phyloP scores from a whole-genome alignment of 148 eudicot species.

The Selenicereus undatus region DNA sequence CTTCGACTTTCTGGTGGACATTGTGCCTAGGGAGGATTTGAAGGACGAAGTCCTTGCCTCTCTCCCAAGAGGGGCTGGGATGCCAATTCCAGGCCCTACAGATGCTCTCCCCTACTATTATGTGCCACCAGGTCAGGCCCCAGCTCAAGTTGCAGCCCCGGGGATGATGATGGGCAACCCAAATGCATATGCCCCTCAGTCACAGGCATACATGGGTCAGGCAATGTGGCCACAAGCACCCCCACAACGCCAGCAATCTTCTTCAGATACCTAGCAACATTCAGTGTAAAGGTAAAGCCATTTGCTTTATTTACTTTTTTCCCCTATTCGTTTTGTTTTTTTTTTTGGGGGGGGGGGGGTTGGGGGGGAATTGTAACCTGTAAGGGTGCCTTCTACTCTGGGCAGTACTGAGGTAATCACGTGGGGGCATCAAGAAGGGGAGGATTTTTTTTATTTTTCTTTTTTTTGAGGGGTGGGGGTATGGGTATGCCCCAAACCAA shows the following conservation, averaged over 20 bases:
- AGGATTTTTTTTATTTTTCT: no score
- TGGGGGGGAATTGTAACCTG: no score
- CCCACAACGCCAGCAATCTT: conserved; percentile 56
- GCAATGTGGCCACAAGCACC: conserved; percentile 64
- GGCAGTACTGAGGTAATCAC: no score
- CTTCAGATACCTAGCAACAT: conserved; percentile 55
- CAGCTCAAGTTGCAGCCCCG: conserved; percentile 51
- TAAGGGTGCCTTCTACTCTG: no score
- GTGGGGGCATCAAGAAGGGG: no score
- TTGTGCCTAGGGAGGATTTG: conserved; percentile 75
- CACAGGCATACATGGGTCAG: conserved; percentile 62
- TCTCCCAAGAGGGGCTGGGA: conserved; percentile 47
- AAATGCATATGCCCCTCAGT: conserved; percentile 44
- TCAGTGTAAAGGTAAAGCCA: conserved; percentile 22
- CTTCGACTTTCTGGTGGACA: conserved; percentile 71
- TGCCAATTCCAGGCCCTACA: conserved; percentile 54
- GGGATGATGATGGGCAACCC: conserved; percentile 74
- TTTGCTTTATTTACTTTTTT: not conserved
- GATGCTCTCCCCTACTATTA: conserved; percentile 65
- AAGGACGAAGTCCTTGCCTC: conserved; percentile 64
- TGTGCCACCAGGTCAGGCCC: conserved; percentile 64
- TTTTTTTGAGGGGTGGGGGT: not conserved
- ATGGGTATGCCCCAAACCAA: no score
- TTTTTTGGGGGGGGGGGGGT: no score
- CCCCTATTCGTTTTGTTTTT: no score